Evolutionary conservation across 352 stramenopile species (phyloP).

Genomic region (Pythium scleroteichum): DNA sequence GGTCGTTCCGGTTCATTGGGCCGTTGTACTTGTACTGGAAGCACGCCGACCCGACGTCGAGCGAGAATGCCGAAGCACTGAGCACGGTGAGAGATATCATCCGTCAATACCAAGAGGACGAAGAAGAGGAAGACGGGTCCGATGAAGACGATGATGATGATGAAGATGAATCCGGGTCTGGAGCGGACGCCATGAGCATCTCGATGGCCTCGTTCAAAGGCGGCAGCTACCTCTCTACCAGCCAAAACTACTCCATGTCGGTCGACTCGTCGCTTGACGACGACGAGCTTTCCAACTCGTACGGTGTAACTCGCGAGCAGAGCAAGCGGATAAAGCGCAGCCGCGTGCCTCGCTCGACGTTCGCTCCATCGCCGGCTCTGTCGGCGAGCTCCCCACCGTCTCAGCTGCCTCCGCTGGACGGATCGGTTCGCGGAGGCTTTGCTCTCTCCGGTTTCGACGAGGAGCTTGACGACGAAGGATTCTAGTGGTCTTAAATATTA

Average conservation of each 20-base stretch:
- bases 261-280: conserved; percentile 55
- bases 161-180: conserved; percentile 28
- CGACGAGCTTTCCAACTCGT: conserved; percentile 20
- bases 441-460: conserved; percentile 70
- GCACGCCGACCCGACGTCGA: conserved; percentile 76
- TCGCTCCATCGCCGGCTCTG: conserved; percentile 64
- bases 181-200: conserved; percentile 56
- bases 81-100: conserved; percentile 65
- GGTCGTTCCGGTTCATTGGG: conserved; percentile 92
- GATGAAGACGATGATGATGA: conserved; percentile 34
- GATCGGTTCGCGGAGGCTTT: conserved; percentile 31
- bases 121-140: conserved; percentile 42
- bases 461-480: conserved; percentile 57
- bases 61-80: conserved; percentile 67
- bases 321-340: conserved; percentile 25
- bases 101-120: conserved; percentile 52
- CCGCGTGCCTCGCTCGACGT: conserved; percentile 28
- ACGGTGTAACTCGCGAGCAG: conserved; percentile 3
- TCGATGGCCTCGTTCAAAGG: conserved; percentile 44
- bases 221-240: conserved; percentile 48
- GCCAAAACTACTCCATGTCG: conserved; percentile 55
- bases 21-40: conserved; percentile 95
- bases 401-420: conserved; percentile 50
- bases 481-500: conserved; percentile 24
- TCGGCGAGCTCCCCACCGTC: conserved; percentile 72